Conservation (phyloP, 805 yeast species). For the Millerago galiae region DNA sequence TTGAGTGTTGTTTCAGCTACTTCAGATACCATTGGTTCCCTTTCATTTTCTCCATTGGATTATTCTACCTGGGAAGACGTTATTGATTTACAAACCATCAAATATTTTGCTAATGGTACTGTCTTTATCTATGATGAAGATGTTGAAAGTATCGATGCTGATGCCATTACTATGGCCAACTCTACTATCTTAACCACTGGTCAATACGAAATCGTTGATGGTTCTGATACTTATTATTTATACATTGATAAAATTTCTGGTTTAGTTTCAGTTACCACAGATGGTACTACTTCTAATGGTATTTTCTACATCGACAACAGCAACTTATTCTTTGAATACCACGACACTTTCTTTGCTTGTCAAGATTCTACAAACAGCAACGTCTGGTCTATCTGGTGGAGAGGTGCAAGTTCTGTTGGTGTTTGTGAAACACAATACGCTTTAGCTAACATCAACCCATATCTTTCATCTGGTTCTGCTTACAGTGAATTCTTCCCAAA, state of each 20-base stretch:
- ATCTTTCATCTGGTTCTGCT: constrained; percentile 6
- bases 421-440: constrained; percentile 16
- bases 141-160: not conserved
- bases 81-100: constrained; percentile 15
- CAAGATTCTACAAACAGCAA: constrained; percentile 3
- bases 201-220: constrained; percentile 7
- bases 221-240: constrained; percentile 6
- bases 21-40: constrained; percentile 11
- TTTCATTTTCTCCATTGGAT: constrained; percentile 16
- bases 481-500: constrained; percentile 13
- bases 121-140: constrained; percentile 14
- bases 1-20: not conserved
- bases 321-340: constrained; percentile 15
- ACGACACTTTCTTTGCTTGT: constrained; percentile 19
- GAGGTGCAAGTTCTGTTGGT: constrained; percentile 18
- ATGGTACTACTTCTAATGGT: constrained; percentile 9
- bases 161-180: constrained; percentile 7
- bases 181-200: constrained; percentile 11
- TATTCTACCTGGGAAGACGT: constrained; percentile 12
- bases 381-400: constrained; percentile 18
- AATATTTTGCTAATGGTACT: constrained; percentile 10
- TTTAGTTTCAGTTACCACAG: constrained; percentile 6
- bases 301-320: constrained; percentile 10
- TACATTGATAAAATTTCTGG: constrained; percentile 11
- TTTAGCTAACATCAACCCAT: constrained; percentile 13